phyloP scores from a whole-genome alignment of 2,329 filamentous ascomycete genomes.

The Blastomyces gilchristii region DNA sequence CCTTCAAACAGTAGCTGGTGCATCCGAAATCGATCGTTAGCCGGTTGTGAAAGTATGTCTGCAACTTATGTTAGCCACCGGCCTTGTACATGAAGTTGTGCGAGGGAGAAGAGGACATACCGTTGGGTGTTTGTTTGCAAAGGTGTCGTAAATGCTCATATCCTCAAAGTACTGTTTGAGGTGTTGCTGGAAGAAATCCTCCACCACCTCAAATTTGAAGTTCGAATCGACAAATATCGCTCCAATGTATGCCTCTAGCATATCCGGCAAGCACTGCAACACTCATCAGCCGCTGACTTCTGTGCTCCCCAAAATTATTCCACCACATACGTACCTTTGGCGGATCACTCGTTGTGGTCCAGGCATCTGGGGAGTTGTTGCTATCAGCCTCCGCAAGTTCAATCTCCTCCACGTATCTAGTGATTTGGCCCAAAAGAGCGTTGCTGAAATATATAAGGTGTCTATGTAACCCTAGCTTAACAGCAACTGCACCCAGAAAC shows the following conservation, averaged over 20 bases:
- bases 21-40: conserved; percentile 59
- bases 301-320: conserved; percentile 33
- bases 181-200: conserved; percentile 64
- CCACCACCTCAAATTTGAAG: conserved; percentile 65
- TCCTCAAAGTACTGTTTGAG: conserved; percentile 71
- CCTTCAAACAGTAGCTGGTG: conserved; percentile 42
- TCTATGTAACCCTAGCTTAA: conserved; percentile 65
- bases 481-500: conserved; percentile 74
- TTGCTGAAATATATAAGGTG: conserved; percentile 49
- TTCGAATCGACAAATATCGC: conserved; percentile 83
- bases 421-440: conserved; percentile 36
- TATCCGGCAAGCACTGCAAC: conserved; percentile 61
- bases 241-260: conserved; percentile 80
- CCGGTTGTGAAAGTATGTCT: conserved; percentile 57
- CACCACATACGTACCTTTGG: conserved; percentile 30
- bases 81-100: neutral
- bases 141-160: conserved; percentile 79
- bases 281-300: neutral
- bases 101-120: conserved; percentile 24
- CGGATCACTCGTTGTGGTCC: conserved; percentile 33
- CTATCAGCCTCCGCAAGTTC: conserved; percentile 25
- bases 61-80: conserved; percentile 5
- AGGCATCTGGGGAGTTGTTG: conserved; percentile 32
- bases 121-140: conserved; percentile 75
- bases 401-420: conserved; percentile 37